Percentiles rank a stretch among this genome's conserved stretches.
Conservation (phyloP, 2,329 filamentous ascomycete genomes). For the Canariomyces notabilis region DNA sequence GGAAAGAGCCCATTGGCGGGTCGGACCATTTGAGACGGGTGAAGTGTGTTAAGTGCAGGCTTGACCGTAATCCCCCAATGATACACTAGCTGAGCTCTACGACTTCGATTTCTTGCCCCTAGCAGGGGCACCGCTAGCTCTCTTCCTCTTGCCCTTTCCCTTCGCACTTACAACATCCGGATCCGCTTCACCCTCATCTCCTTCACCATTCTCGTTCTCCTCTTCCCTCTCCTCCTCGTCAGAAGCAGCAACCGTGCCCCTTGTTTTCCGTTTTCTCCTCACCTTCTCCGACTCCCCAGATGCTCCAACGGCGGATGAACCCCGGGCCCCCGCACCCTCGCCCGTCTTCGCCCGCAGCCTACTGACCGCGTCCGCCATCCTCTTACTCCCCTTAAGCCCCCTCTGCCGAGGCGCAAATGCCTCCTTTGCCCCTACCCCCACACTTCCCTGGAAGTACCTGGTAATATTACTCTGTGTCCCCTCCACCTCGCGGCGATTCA, state of each 20-base stretch:
- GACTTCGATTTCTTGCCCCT: conserved; percentile 28
- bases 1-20: no score
- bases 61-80: neutral
- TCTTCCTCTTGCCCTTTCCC: conserved; percentile 10
- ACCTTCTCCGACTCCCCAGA: conserved; percentile 19
- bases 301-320: conserved; percentile 21
- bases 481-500: conserved; percentile 83
- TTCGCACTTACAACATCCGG: conserved; percentile 12
- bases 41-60: no score
- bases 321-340: conserved; percentile 12
- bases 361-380: conserved; percentile 32
- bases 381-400: conserved; percentile 24
- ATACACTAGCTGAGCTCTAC: neutral
- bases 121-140: conserved; percentile 13
- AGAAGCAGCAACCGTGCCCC: conserved; percentile 14
- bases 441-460: conserved; percentile 74
- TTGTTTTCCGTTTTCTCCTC: conserved; percentile 32
- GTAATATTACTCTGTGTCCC: conserved; percentile 97
- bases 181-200: conserved; percentile 6
- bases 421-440: conserved; percentile 34
- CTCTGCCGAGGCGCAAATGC: conserved; percentile 28
- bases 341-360: conserved; percentile 26
- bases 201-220: conserved; percentile 6
- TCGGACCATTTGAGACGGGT: no score
- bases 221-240: conserved; percentile 21